These are phyloP conservation scores for Scedosporium boydii DNA, from an alignment of 2,329 filamentous ascomycete species.

Conservation along the genomic window DNA sequence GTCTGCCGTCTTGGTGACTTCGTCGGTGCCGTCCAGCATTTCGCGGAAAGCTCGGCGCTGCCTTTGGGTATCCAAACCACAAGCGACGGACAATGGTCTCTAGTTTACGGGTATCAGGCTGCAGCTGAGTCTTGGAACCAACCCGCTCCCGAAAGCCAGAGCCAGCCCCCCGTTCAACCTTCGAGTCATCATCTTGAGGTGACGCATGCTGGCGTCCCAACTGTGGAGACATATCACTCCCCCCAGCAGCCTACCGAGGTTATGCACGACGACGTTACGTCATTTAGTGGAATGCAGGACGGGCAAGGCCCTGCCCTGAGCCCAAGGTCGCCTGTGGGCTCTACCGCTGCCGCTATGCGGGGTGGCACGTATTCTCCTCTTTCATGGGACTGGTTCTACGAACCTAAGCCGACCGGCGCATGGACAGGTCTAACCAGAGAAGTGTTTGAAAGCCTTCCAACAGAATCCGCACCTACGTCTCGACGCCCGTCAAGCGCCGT, in stretches of 20 bases:
- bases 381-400: slow-evolving; percentile 42
- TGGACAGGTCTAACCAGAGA: slow-evolving; percentile 1
- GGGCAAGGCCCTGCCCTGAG: not conserved
- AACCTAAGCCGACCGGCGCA: slow-evolving; percentile 18
- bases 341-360: not conserved
- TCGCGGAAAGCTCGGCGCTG: not conserved
- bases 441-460: not conserved
- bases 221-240: not conserved
- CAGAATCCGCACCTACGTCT: not conserved
- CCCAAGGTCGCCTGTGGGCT: not conserved
- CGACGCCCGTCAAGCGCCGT: not conserved
- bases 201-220: not conserved
- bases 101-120: not conserved
- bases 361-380: slow-evolving; percentile 24
- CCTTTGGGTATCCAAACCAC: not conserved
- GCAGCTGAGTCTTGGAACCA: not conserved
- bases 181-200: not conserved
- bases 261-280: not conserved
- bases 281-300: not conserved
- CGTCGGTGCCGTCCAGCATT: not conserved
- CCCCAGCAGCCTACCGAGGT: not conserved
- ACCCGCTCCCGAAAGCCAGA: not conserved
- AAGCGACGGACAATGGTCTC: not conserved
- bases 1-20: slow-evolving; percentile 2
- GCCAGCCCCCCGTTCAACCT: not conserved